Conservation (phyloP, 108 stramenopile genomes). For the Skeletonema tropicum region DNA sequence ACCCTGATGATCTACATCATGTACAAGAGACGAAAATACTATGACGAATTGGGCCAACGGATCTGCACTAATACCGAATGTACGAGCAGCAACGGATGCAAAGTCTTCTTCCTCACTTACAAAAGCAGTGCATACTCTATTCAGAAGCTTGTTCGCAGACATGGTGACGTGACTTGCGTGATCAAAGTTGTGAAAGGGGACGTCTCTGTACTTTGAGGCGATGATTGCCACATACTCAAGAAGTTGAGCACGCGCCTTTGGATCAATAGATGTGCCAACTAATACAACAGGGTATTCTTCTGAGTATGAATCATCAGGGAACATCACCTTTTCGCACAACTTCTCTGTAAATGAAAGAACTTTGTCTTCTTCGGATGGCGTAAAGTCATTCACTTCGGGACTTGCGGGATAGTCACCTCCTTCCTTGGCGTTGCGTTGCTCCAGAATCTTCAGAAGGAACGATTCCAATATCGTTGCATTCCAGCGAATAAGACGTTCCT, state of each 20-base stretch:
- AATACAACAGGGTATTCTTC: conserved; percentile 16
- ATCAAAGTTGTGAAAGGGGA: conserved; percentile 61
- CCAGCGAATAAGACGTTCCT: conserved; percentile 37
- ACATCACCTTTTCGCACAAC: conserved; percentile 7
- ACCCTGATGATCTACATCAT: conserved; percentile 69
- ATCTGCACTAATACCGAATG: conserved; percentile 60
- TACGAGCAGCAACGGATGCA: conserved; percentile 38
- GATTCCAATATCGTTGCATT: conserved; percentile 8
- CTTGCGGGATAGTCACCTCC: neutral
- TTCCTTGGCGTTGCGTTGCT: conserved; percentile 4
- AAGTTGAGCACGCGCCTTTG: conserved; percentile 1
- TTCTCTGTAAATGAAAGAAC: neutral
- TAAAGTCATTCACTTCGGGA: neutral
- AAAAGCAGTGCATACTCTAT: conserved; percentile 46
- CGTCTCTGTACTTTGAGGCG: conserved; percentile 36
- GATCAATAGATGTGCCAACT: neutral
- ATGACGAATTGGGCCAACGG: conserved; percentile 62
- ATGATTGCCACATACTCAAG: conserved; percentile 10
- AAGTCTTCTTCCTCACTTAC: conserved; percentile 21
- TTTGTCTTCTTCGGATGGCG: neutral
- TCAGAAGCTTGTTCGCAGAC: conserved; percentile 51
- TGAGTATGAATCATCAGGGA: neutral
- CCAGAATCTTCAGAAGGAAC: conserved; percentile 5
- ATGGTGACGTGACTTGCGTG: conserved; percentile 60
- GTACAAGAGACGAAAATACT: conserved; percentile 62